Evolutionary conservation across 768 basidiomycete genomes (phyloP).

Genomic region (Infundibulicybe gibba): DNA sequence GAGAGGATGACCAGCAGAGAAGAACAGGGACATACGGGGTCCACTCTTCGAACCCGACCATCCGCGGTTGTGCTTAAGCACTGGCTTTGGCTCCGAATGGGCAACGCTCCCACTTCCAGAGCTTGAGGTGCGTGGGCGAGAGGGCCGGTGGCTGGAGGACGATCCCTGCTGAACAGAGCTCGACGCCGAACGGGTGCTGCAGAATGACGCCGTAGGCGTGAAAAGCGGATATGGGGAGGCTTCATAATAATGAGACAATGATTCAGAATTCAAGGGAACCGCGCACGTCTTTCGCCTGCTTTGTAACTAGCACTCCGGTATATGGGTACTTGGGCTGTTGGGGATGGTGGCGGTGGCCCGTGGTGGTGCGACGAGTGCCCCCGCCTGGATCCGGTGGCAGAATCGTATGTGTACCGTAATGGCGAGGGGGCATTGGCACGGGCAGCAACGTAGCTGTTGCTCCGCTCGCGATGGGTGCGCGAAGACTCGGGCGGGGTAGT

Average conservation of each 20-base stretch:
- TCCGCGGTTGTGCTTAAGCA: constrained; percentile 41
- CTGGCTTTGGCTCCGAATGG: constrained; percentile 39
- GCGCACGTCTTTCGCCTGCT: constrained; percentile 41
- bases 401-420: constrained; percentile 34
- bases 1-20: constrained; percentile 2
- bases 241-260: constrained; percentile 9
- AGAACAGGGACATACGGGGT: constrained; percentile 31
- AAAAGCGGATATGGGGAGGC: constrained; percentile 19
- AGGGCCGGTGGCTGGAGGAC: constrained; percentile 21
- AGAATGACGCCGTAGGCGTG: constrained; percentile 19
- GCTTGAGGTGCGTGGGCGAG: constrained; percentile 34
- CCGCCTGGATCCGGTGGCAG: constrained; percentile 8
- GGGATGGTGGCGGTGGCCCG: constrained; percentile 17
- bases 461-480: constrained; percentile 29
- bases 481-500: constrained; percentile 33
- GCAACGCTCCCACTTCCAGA: constrained; percentile 28
- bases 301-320: constrained; percentile 41
- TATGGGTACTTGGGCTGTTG: constrained; percentile 31
- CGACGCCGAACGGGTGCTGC: constrained; percentile 49
- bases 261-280: constrained; percentile 3
- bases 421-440: constrained; percentile 34
- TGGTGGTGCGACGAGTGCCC: constrained; percentile 21
- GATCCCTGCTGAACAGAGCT: constrained; percentile 41
- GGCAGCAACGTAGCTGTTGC: constrained; percentile 32
- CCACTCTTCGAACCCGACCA: constrained; percentile 32